These are phyloP conservation scores for Cadophora sp. DNA, from an alignment of 2,329 filamentous ascomycete species.

Conservation along the genomic window DNA sequence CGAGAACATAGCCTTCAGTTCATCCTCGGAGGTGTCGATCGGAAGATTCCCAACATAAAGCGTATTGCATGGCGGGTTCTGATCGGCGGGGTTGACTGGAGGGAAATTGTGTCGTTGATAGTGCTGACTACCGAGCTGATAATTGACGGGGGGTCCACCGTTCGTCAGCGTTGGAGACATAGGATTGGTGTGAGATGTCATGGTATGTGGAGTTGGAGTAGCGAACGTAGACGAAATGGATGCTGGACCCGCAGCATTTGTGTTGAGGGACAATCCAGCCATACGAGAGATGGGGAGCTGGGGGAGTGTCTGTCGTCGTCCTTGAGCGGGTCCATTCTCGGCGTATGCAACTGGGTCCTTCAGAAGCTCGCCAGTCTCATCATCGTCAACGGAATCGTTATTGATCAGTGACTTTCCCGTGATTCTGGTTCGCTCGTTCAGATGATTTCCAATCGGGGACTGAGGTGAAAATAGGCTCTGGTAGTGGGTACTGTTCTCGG, in stretches of 20 bases:
- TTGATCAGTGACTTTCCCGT: conserved; percentile 77
- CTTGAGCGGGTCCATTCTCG: conserved; percentile 65
- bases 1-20: conserved; percentile 91
- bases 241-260: conserved; percentile 56
- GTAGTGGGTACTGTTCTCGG: conserved; percentile 60
- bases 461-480: conserved; percentile 75
- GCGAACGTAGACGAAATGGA: conserved; percentile 37
- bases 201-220: conserved; percentile 33
- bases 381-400: conserved; percentile 70
- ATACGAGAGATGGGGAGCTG: conserved; percentile 75
- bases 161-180: conserved; percentile 65
- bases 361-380: conserved; percentile 75
- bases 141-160: conserved; percentile 53
- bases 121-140: conserved; percentile 61
- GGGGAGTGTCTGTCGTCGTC: conserved; percentile 74
- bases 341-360: conserved; percentile 77
- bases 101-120: conserved; percentile 75
- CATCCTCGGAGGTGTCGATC: conserved; percentile 90
- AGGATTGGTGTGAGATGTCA: conserved; percentile 46
- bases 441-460: conserved; percentile 74
- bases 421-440: conserved; percentile 65
- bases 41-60: conserved; percentile 98
- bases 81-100: conserved; percentile 90
- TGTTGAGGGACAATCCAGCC: conserved; percentile 74
- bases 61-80: conserved; percentile 97